Evolutionary conservation across 768 basidiomycete species (phyloP).

Genomic region (Kwoniella dejecticola): DNA sequence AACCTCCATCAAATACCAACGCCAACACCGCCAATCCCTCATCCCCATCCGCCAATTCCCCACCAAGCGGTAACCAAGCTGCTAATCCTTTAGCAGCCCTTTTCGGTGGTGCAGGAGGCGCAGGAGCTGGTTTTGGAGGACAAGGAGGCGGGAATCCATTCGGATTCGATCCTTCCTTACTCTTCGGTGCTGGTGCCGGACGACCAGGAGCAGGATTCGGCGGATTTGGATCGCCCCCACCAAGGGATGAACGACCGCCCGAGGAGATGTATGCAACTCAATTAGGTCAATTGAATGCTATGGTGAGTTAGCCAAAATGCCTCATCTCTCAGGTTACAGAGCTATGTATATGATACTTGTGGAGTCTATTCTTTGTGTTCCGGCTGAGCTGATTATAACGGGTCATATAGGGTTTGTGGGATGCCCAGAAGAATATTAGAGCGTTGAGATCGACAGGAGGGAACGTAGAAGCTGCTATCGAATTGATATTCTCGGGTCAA

Average conservation of each 20-base stretch:
- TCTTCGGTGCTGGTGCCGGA: conserved; percentile 27
- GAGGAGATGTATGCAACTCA: conserved; percentile 84
- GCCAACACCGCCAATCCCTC: conserved; percentile 8
- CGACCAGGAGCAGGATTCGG: conserved; percentile 28
- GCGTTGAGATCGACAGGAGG: conserved; percentile 90
- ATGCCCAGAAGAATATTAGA: conserved; percentile 84
- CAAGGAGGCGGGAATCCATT: conserved; percentile 36
- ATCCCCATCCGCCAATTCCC: conserved; percentile 9
- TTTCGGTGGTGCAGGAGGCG: conserved; percentile 29
- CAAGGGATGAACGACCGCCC: conserved; percentile 71
- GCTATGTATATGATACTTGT: too few relatives aligned
- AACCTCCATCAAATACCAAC: conserved; percentile 15
- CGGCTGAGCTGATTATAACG: too few relatives aligned
- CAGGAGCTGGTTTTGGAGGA: conserved; percentile 32
- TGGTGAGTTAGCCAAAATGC: too few relatives aligned
- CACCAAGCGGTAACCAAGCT: conserved; percentile 2
- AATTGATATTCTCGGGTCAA: conserved; percentile 80
- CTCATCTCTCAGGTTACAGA: too few relatives aligned
- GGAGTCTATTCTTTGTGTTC: too few relatives aligned
- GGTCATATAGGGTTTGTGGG: conserved; percentile 67
- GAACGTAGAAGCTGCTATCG: conserved; percentile 86
- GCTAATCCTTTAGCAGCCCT: conserved; percentile 33
- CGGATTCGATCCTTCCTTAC: conserved; percentile 29
- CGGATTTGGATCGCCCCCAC: conserved; percentile 56
- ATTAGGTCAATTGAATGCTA: conserved; percentile 76